phyloP scores from a whole-genome alignment of 2,329 filamentous ascomycete species.

The Aotearoamyces nothofagi region DNA sequence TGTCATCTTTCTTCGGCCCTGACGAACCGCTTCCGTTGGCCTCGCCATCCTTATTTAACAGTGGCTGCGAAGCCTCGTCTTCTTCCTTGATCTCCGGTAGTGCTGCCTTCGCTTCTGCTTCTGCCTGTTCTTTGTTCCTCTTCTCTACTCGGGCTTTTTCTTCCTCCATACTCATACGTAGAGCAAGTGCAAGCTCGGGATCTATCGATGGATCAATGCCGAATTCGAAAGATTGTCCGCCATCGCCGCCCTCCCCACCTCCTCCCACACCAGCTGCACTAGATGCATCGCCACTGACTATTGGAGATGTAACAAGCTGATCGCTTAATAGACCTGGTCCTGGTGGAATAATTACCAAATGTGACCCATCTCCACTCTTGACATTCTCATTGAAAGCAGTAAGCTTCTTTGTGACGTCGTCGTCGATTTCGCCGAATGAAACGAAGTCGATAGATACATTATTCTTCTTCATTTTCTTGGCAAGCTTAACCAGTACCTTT shows the following conservation, averaged over 20 bases:
- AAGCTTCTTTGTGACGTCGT: conserved; percentile 83
- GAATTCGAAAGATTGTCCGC: conserved; percentile 61
- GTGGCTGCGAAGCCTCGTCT: conserved; percentile 47
- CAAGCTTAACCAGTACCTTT: conserved; percentile 74
- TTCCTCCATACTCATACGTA: conserved; percentile 97
- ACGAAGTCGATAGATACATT: conserved; percentile 90
- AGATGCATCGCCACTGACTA: conserved; percentile 69
- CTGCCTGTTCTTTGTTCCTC: conserved; percentile 61
- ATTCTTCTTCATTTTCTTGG: conserved; percentile 98
- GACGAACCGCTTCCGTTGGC: conserved; percentile 41
- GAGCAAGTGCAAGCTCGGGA: conserved; percentile 81
- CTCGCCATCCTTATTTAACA: conserved; percentile 49
- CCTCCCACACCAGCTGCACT: conserved; percentile 37
- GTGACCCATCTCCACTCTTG: conserved; percentile 80
- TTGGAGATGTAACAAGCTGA: conserved; percentile 76
- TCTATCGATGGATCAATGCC: conserved; percentile 85
- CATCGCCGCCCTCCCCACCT: conserved; percentile 35
- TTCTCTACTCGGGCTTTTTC: conserved; percentile 90
- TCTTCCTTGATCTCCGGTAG: conserved; percentile 76
- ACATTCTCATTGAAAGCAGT: conserved; percentile 87
- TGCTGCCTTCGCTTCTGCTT: conserved; percentile 52
- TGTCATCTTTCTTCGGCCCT: conserved; percentile 26
- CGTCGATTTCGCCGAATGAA: conserved; percentile 84
- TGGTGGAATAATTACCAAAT: conserved; percentile 80
- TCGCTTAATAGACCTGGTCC: conserved; percentile 88